Evolutionary conservation across 2,329 filamentous ascomycete species (phyloP).

Genomic region (Neophaeococcomyces aloes): DNA sequence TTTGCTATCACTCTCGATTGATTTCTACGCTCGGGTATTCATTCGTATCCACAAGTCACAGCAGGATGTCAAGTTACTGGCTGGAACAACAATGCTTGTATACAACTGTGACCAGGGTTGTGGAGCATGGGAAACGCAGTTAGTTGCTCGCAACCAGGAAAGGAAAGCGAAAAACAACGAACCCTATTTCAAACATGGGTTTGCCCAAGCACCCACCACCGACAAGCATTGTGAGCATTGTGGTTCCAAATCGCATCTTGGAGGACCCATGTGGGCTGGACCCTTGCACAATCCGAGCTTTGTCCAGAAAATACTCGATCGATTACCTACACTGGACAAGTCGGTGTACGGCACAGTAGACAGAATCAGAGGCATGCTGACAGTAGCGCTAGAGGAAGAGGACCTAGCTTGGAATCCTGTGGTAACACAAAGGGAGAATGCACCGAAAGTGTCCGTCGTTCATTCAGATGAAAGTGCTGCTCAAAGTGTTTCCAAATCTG

Average conservation of each 20-base stretch:
- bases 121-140: constrained; percentile 80
- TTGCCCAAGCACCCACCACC: constrained; percentile 59
- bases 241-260: constrained; percentile 72
- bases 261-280: constrained; percentile 90
- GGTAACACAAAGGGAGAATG: background rate
- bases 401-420: constrained; percentile 26
- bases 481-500: too few species aligned
- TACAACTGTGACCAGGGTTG: constrained; percentile 88
- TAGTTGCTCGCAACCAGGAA: constrained; percentile 58
- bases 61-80: constrained; percentile 77
- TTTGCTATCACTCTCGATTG: constrained; percentile 82
- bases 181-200: constrained; percentile 66
- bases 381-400: constrained; percentile 70
- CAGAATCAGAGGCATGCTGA: constrained; percentile 83
- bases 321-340: constrained; percentile 56
- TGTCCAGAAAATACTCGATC: constrained; percentile 64
- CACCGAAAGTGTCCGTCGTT: background rate
- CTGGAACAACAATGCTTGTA: constrained; percentile 83
- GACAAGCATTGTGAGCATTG: constrained; percentile 69
- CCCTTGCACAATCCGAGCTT: constrained; percentile 77
- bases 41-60: constrained; percentile 70
- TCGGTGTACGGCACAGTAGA: constrained; percentile 67
- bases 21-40: constrained; percentile 89
- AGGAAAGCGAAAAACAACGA: constrained; percentile 59
- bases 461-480: background rate